Evolutionary conservation across 306 rosid genomes (phyloP).

Genomic region (Astragalus membranaceus): DNA sequence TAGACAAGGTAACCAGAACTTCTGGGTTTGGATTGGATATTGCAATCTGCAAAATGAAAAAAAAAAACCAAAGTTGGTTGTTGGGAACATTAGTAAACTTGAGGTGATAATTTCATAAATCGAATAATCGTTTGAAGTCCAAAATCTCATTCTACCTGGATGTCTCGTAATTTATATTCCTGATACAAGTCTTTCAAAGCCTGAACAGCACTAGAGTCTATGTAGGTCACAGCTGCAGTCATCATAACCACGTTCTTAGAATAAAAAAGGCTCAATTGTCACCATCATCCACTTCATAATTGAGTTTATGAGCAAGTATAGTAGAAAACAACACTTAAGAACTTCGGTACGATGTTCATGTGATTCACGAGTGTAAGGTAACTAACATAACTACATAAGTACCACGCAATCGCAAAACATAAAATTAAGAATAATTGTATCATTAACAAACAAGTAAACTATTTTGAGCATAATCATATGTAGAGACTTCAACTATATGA

Average conservation of each 20-base stretch:
- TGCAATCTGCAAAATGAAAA: constrained; percentile 55
- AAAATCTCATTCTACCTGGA: constrained; percentile 47
- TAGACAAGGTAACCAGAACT: constrained; percentile 71
- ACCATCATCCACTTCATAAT: not conserved
- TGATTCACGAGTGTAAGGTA: not conserved
- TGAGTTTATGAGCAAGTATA: constrained; percentile 5
- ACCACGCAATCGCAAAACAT: not conserved
- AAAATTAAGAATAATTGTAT: not conserved
- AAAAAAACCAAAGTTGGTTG: constrained; percentile 1
- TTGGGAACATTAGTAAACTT: not conserved
- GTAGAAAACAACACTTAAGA: not conserved
- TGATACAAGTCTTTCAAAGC: constrained; percentile 84
- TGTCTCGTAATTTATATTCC: constrained; percentile 83
- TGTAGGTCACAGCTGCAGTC: constrained; percentile 84
- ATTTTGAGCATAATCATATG: not conserved
- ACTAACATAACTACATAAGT: not conserved
- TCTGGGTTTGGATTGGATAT: constrained; percentile 86
- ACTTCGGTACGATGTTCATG: not conserved
- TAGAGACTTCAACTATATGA: too few relatives aligned
- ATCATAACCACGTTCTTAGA: constrained; percentile 15
- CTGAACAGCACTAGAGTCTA: constrained; percentile 92
- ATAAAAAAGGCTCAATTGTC: not conserved
- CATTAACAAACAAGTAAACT: not conserved
- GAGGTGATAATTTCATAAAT: not conserved
- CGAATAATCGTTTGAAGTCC: not conserved